Base-by-base conservation (phyloP, 2,329 filamentous ascomycete genomes). In the Colletotrichum melonis region DNA sequence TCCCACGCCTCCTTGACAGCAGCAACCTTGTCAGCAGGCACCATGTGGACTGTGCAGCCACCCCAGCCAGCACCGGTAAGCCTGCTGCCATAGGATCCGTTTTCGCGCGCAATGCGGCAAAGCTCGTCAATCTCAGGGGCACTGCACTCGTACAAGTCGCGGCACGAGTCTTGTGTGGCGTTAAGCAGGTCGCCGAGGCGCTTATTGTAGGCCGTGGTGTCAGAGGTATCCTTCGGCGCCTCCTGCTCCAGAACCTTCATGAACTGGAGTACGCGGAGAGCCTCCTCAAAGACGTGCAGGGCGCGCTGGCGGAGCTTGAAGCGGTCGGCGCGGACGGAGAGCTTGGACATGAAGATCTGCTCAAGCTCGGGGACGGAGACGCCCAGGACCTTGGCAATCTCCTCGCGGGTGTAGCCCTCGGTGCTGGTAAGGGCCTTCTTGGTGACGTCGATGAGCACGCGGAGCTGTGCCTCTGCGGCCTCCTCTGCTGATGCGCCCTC, bases 11-110 rank as follows among this genome's bases (percentile, higher is more conserved):
- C 87, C 81, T 90, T 94, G 26, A 99, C 94, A 30, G 86, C 90
- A 5, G 92, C 91, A 0, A 98, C 93, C 83, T 93, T 96, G 78
- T 95, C 90, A 71, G 91, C 93, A 0, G 96, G 93, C 65, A 98
- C 93, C 70, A 99, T 88, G 84, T 99, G 97, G 71, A 99, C 96
- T 74, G 91, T 97, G 85, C 97, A 98, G 2, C 97, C 97, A 74
- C 97, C 97, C 97, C 97, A 99, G 3, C 97, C 97, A 0, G 97
- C 97, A 52, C 97, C 97, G 0, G 96, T 98, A 77, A 98, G 85
- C 30, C 96, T 88, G 77, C 93, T 95, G 32, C 96, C 97, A 80
- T 95, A 95, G 22, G 94, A 91, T 2, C 97, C 97, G 1, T 94
- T 94, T 19, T 86, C 87, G 32, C 92, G 88, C 0, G 95, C 95